Evolutionary conservation across 2,329 filamentous ascomycete species (phyloP), one percentile per base, ranked within the genome.

Genomic region (Pseudocercospora fijiensis): DNA sequence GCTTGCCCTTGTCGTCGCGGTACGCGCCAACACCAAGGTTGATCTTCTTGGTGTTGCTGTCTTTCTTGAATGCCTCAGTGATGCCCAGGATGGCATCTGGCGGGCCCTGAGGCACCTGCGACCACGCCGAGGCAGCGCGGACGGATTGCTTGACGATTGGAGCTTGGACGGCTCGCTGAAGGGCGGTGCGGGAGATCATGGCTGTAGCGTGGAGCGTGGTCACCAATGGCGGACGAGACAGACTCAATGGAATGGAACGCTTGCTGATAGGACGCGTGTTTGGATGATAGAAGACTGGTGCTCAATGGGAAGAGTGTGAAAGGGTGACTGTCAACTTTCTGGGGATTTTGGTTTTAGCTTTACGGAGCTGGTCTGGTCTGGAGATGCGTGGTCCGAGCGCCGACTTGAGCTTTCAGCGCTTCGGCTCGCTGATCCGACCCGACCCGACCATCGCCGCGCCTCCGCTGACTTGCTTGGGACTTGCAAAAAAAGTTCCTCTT

Each of bases 1-100:
- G 95, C 86, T 98, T 97, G 81, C 95, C 95, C 81, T 92, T 85
- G 85, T 98, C 93, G 78, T 98, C 95, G 76, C 95, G 92, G 87
- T 99, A 99, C 76, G 95, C 95, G 76, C 95, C 95, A 71, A 98
- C 95, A 90, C 90, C 95, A 67, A 99, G 84, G 84, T 98, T 98
- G 85, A 99, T 98, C 88, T 98, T 99, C 84, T 96, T 88, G 68
- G 87, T 83, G 80, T 96, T 94, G 75, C 84, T 86, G 79, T 99
- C 95, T 80, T 93, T 93, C 86, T 98, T 99, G 90, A 95, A 99
- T 66, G 95, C 95, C 83, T 99, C 95, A 68, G 95, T 98, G 82
- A 99, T 92, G 78, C 91, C 90, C n/a, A 74, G 65, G 61, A 75
- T 93, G 76, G 90, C 90, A 65, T 87, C 92, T 77, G 94, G 93